These are phyloP conservation scores for Whalleya microplaca DNA, from an alignment of 2,329 filamentous ascomycete genomes.

Conservation along the genomic window DNA sequence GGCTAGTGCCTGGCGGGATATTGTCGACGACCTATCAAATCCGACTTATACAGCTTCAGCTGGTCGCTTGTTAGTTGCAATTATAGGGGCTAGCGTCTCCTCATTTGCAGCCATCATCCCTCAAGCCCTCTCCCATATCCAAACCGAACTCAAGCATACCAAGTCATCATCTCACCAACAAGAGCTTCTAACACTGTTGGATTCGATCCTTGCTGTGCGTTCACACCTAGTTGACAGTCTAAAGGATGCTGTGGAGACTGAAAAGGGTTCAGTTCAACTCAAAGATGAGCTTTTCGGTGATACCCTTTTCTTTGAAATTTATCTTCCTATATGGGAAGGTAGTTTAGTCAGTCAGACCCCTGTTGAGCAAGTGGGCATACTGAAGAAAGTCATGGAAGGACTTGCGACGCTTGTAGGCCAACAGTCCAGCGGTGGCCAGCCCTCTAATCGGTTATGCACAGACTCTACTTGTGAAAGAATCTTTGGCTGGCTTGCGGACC, in stretches of 20 bases:
- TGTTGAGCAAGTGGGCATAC: constrained; percentile 27
- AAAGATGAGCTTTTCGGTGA: constrained; percentile 39
- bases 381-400: constrained; percentile 35
- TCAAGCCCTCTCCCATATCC: constrained; percentile 50
- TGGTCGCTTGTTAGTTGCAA: constrained; percentile 55
- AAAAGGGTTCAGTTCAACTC: constrained; percentile 10
- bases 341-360: constrained; percentile 14
- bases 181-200: constrained; percentile 56
- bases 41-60: constrained; percentile 56
- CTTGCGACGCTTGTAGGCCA: constrained; percentile 34
- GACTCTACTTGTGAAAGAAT: constrained; percentile 33
- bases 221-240: constrained; percentile 24
- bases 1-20: constrained; percentile 55
- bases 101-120: constrained; percentile 54
- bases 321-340: constrained; percentile 33
- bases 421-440: constrained; percentile 19
- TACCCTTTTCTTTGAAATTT: constrained; percentile 32
- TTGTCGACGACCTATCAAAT: constrained; percentile 56
- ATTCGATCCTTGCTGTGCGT: constrained; percentile 48
- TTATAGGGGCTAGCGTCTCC: constrained; percentile 51
- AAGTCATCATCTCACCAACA: constrained; percentile 54
- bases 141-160: constrained; percentile 53
- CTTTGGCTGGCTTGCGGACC: constrained; percentile 31
- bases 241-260: constrained; percentile 3
- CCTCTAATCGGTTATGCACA: constrained; percentile 31